These are phyloP conservation scores for Chytriomyces hyalinus DNA, from an alignment of 192 early-diverging fungal genomes.

Conservation along the genomic window DNA sequence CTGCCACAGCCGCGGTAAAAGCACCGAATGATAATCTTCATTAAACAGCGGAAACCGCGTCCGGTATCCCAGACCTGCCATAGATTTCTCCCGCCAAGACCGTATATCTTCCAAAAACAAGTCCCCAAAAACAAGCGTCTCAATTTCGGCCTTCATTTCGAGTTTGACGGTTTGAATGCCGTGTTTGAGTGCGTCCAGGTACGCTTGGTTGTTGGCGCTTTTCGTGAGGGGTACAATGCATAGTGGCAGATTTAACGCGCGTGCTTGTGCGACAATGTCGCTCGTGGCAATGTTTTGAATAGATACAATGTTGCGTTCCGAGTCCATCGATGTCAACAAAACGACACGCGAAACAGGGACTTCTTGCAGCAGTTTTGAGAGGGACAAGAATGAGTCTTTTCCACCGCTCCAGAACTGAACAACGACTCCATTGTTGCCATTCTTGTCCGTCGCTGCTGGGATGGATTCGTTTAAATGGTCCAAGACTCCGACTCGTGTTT, in stretches of 20 bases:
- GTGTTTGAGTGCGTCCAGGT: background rate
- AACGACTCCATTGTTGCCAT: background rate
- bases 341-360: background rate
- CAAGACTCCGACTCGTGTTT: background rate
- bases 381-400: slow-evolving; percentile 25
- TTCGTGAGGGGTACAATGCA: background rate
- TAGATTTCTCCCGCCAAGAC: slow-evolving; percentile 6
- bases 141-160: slow-evolving; percentile 5
- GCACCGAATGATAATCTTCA: background rate
- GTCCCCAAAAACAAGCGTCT: slow-evolving; percentile 21
- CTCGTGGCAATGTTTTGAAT: slow-evolving; percentile 15
- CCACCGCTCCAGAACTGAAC: slow-evolving; percentile 24
- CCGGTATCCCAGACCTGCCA: background rate
- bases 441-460: background rate
- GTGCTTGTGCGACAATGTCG: slow-evolving; percentile 14
- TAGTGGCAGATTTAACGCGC: slow-evolving; percentile 14
- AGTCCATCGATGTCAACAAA: slow-evolving; percentile 23
- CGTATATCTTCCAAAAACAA: slow-evolving; percentile 30
- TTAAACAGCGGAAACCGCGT: slow-evolving; percentile 18
- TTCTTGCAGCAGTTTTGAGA: background rate
- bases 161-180: background rate
- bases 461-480: background rate
- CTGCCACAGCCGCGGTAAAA: slow-evolving; percentile 20
- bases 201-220: slow-evolving; percentile 8
- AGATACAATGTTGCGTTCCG: background rate